Base-by-base conservation (phyloP, 2,329 filamentous ascomycete species). In the Penicillium vulpinum region DNA sequence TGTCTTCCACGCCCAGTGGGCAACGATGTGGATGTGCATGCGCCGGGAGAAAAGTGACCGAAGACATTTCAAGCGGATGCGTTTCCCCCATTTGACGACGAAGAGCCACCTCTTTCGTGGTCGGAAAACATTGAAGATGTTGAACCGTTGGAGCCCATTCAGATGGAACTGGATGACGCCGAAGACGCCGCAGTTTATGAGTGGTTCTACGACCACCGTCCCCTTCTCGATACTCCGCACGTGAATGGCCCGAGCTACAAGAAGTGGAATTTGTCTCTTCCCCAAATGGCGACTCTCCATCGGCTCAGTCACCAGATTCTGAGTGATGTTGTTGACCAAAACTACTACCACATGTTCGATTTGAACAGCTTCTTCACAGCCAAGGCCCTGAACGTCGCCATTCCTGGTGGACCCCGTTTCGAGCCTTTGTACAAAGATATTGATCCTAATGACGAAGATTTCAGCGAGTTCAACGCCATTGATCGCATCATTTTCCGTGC, bases 1-100 rank as follows among this genome's bases (percentile, higher is more conserved):
- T 0, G 90, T 99, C 4, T 99, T 96, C 76, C 92, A 97, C 73
- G 94, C 94, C 56, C 94, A 99, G 75, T 99, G 94, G 94, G 94
- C 94, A 13, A 96, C 93, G 53, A 99, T 99, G 94, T 99, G 94
- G 94, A 88, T 96, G 26, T 91, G 90, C 43, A 99, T 99, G 94
- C 87, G 94, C 67, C 89, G 95, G 67, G 94, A 99, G 74, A 99
- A 99, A 82, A 94, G 92, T 71, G 94, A 99, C 70, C 83, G 94
- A 75, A 82, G 93, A 71, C 86, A 97, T 67, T 99, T 99, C 83
- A 99, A 99, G 81, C 87, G 94, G 63, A 99, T 99, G 94, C 87
- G 95, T 66, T 99, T 99, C 68, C 94, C 18, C 95, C 95, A 0
- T 99, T 99, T 66, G 94, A 99, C 66, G 95, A 99, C 70, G 94